Evolutionary conservation across 2,329 filamentous ascomycete genomes (phyloP), one percentile per base, ranked within the genome.

Genomic region (Xylaria sp.): DNA sequence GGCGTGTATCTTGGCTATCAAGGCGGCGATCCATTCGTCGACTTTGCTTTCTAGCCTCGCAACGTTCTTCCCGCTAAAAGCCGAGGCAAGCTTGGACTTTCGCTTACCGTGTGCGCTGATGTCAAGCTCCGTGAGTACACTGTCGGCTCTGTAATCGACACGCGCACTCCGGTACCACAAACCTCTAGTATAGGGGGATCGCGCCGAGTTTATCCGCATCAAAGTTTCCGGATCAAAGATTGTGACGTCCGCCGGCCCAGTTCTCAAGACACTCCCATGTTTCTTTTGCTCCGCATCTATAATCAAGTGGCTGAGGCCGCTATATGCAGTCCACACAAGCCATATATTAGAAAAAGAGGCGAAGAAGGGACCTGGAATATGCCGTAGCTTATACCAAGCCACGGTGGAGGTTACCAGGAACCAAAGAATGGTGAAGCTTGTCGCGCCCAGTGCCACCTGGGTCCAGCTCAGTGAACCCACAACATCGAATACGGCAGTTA

Each of bases 341-440:
- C 71, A 73, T 17, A 71, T 33, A 41, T 70, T 57, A 1, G 71
- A 69, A 21, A 74, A 64, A 17, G 66, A 67, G 5, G 71, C 70
- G 5, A 69, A 48, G 9, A 54, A 55, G 4, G 72, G 72, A 6
- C 71, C 72, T 1, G 69, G 68, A 29, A 74, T 65, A 43, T 69
- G 66, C 4, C 70, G 62, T 10, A 74, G 67, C 6, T 64, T 68
- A 27, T 67, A 52, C 69, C 71, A 73, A 37, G 63, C 60, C 47
- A 55, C 23, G 17, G 46, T n/a, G 35, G 64, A 51, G 15, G 54
- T 58, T 40, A 60, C 35, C 27, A 46, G 41, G 40, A 67, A 67
- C 62, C 62, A 69, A 7, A 64, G 7, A 23, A 62, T 6, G 23
- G 23, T 37, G 19, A 54, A 29, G 21, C 44, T 21, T 7, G 21